Percentiles rank a stretch among this genome's conserved stretches.
These are phyloP conservation scores for Sporothrix globosa DNA, from an alignment of 2,329 filamentous ascomycete species.

Conservation along the genomic window DNA sequence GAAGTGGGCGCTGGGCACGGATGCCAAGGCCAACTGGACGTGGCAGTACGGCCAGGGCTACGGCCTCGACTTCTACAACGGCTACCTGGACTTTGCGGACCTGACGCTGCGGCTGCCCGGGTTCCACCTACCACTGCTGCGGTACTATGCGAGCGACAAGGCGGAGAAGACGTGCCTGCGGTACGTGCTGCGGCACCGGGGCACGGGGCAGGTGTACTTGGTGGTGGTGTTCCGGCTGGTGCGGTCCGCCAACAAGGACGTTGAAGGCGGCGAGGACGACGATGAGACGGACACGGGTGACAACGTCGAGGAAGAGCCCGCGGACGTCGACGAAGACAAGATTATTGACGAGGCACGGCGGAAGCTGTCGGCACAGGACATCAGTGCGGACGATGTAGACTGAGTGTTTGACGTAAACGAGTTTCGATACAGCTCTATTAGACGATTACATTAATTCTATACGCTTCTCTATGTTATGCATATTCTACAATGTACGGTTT, in stretches of 20 bases:
- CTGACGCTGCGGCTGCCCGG: slow-evolving; percentile 73
- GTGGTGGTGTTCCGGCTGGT: slow-evolving; percentile 81
- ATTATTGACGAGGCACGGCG: slow-evolving; percentile 48
- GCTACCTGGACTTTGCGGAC: slow-evolving; percentile 81
- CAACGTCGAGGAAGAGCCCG: slow-evolving; percentile 45
- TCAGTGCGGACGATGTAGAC: slow-evolving; percentile 50
- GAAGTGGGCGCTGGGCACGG: slow-evolving; percentile 59
- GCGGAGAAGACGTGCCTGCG: slow-evolving; percentile 54
- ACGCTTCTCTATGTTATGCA: not conserved
- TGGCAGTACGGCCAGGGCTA: slow-evolving; percentile 60
- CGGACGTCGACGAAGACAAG: slow-evolving; percentile 35
- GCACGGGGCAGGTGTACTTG: slow-evolving; percentile 74
- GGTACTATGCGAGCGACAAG: slow-evolving; percentile 82
- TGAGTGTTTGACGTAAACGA: slow-evolving; percentile 35
- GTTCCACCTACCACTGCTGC: slow-evolving; percentile 72
- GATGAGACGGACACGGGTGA: slow-evolving; percentile 33
- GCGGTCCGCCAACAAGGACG: slow-evolving; percentile 59
- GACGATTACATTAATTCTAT: slow-evolving; percentile 19
- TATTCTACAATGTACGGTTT: not conserved
- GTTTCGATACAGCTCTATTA: not conserved
- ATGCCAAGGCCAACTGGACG: slow-evolving; percentile 56
- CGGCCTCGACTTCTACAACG: slow-evolving; percentile 78
- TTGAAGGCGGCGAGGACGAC: not conserved
- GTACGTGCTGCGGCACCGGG: slow-evolving; percentile 86
- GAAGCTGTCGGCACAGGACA: slow-evolving; percentile 40